A percentile compares a stretch with the other conserved stretches of the same genome.
These are phyloP conservation scores for Eucalyptus marginata DNA, from an alignment of 345 rosid genomes.

Conservation along the genomic window DNA sequence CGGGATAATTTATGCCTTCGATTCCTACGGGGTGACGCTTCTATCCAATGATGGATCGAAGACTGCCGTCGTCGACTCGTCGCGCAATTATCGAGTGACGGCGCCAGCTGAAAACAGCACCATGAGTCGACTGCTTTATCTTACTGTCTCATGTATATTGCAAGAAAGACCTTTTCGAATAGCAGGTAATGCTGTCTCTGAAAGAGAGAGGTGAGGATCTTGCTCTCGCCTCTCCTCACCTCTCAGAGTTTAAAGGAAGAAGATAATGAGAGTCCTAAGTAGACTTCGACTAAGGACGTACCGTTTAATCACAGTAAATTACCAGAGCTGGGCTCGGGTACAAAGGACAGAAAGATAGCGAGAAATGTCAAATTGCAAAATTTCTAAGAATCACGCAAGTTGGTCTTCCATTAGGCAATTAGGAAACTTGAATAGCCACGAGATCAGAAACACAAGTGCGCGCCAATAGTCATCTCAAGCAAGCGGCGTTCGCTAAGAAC, in stretches of 20 bases:
- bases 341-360: not conserved
- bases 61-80: too few species aligned
- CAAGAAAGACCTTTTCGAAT: not conserved
- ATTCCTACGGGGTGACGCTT: too few species aligned
- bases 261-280: not conserved
- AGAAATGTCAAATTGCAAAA: not conserved
- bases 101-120: not conserved
- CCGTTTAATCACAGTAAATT: not conserved
- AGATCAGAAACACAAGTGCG: not conserved
- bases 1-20: not conserved
- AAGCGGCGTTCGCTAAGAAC: not conserved
- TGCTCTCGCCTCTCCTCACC: not conserved
- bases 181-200: not conserved
- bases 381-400: not conserved
- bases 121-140: not conserved
- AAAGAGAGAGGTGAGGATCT: not conserved
- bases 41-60: not conserved
- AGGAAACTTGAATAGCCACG: not conserved
- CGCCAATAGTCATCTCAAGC: not conserved
- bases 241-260: not conserved
- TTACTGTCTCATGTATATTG: not conserved
- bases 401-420: not conserved
- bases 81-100: not conserved
- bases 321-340: not conserved
- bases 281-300: not conserved